Evolutionary conservation across 2,329 filamentous ascomycete species (phyloP).

Genomic region (Colletotrichum spaethianum): DNA sequence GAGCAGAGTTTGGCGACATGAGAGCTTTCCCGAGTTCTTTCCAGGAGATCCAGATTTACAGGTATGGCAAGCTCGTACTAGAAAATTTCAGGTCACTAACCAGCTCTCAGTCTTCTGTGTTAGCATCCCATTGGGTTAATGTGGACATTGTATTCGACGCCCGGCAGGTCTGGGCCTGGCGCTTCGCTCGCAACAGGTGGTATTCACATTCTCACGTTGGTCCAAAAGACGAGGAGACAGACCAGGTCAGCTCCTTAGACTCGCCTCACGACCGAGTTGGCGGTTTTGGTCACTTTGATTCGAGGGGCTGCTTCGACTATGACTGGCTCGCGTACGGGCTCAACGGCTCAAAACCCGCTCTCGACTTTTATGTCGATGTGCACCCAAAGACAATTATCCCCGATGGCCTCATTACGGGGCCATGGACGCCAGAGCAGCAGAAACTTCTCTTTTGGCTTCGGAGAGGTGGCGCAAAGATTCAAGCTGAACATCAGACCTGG

Average conservation of each 20-base stretch:
- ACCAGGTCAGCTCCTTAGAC: constrained; percentile 29
- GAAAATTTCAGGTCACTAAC: constrained; percentile 22
- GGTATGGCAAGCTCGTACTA: constrained; percentile 50
- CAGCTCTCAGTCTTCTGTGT: constrained; percentile 55
- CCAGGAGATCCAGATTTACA: constrained; percentile 60
- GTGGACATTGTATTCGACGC: constrained; percentile 63
- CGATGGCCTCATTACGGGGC: constrained; percentile 55
- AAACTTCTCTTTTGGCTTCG: constrained; percentile 63
- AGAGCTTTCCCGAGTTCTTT: constrained; percentile 40
- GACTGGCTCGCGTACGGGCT: constrained; percentile 48
- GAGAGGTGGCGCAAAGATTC: constrained; percentile 54
- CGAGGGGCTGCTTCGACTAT: constrained; percentile 53
- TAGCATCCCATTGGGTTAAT: constrained; percentile 61
- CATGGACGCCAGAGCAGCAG: constrained; percentile 56
- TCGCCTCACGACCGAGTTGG: constrained; percentile 44
- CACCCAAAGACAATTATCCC: constrained; percentile 58
- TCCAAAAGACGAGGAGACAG: constrained; percentile 37
- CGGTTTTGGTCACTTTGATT: constrained; percentile 49
- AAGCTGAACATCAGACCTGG: constrained; percentile 54
- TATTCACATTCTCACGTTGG: constrained; percentile 49
- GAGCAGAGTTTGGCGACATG: constrained; percentile 12
- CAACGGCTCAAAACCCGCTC: constrained; percentile 15
- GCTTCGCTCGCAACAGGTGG: constrained; percentile 51
- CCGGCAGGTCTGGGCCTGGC: constrained; percentile 62
- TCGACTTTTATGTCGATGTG: constrained; percentile 50